Base-by-base conservation (phyloP, 352 stramenopile genomes). In the Phytophthora foliorum region DNA sequence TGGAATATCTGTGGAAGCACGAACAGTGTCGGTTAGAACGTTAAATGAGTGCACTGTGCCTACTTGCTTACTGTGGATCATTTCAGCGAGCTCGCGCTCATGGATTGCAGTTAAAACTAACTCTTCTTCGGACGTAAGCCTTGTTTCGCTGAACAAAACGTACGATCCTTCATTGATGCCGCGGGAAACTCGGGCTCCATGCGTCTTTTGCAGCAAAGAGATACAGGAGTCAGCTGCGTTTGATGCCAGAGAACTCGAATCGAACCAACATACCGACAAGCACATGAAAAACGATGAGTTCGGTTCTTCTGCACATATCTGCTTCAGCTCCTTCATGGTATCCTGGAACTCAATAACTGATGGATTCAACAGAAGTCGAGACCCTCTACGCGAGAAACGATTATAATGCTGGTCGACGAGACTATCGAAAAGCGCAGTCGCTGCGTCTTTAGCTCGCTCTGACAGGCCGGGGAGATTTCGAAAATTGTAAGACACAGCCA, bases 271-370 rank as follows among this genome's bases (percentile, higher is more conserved):
- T 78, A 93, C 84, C 52, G 80, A 79, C 4, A 94, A 45, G 25
- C 72, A 88, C 56, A 94, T 63, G 63, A 92, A 89, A 61, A 93
- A 89, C 2, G 82, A 75, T 4, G 81, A 80, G 19, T 91, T 62
- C 13, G 42, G 51, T 41, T 74, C 72, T 44, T 71, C 61, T 0
- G 69, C 55, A 14, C 72, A 81, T 32, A 91, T 67, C 13, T 54
- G 44, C 14, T 75, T 68, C 1, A 95, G 50, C 17, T 95, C 88
- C 44, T 81, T 81, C 78, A 92, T 86, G 9, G 81, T 84, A 45
- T 91, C 81, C 63, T 92, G 84, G 27, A 95, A 93, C 39, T 95
- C 84, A 60, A 95, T 89, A 7, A 93, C 68, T 2, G 88, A 94
- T n/a, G 88, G 88, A 62, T 95, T 95, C 22, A 95, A 36, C 8